Percentiles rank a stretch among this genome's conserved stretches.
Evolutionary conservation across 305 asterid genomes (phyloP).

Genomic region (Fraxinus velutina): DNA sequence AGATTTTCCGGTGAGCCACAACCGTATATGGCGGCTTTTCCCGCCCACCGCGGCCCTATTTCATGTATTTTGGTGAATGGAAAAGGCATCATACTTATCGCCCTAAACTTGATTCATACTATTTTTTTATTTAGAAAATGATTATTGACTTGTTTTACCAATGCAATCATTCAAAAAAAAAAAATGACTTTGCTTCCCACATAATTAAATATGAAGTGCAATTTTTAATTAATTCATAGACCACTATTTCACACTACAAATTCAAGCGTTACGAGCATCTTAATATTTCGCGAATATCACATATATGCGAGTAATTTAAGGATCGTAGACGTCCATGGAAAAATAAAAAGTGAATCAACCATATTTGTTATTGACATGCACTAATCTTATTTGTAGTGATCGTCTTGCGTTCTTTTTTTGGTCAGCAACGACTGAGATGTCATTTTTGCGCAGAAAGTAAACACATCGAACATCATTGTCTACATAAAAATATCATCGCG

Average conservation of each 20-base stretch:
- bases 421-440: neutral
- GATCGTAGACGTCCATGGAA: neutral
- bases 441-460: no score
- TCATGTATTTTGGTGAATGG: conserved; percentile 32
- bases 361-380: neutral
- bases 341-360: no score
- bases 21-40: neutral
- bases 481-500: neutral
- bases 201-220: neutral
- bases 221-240: no score
- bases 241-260: neutral
- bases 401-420: neutral
- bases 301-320: neutral
- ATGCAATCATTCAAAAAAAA: neutral
- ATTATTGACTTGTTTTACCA: neutral
- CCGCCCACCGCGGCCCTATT: neutral
- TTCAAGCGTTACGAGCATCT: neutral
- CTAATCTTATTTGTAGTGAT: neutral
- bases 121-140: neutral
- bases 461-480: neutral
- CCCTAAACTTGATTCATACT: conserved; percentile 11
- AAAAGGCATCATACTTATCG: conserved; percentile 37
- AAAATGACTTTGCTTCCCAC: neutral
- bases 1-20: neutral
- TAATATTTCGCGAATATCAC: neutral